These are phyloP conservation scores for Sporothrix sp. DNA, from an alignment of 2,329 filamentous ascomycete genomes.

Conservation along the genomic window DNA sequence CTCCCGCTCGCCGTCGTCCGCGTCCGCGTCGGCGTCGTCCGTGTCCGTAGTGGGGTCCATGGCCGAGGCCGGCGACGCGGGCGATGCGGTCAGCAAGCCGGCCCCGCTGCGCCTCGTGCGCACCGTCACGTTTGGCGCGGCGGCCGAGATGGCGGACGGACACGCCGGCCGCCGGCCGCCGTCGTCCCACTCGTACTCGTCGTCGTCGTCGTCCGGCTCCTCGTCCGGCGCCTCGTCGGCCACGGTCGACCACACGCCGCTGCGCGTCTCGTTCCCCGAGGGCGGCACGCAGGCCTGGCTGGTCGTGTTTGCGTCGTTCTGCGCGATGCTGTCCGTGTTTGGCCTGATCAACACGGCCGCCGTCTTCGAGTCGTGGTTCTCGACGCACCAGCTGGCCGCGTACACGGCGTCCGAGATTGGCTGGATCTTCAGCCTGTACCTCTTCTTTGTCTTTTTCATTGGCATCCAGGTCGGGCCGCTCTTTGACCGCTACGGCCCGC, in stretches of 20 bases:
- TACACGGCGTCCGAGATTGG: constrained; percentile 60
- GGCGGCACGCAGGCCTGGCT: constrained; percentile 64
- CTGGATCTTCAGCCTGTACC: constrained; percentile 80
- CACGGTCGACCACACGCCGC: constrained; percentile 8
- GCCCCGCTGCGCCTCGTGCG: constrained; percentile 9
- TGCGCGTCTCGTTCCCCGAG: constrained; percentile 52
- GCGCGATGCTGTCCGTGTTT: constrained; percentile 58
- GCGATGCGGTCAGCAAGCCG: not conserved
- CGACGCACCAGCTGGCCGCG: constrained; percentile 57
- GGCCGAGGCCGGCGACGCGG: not conserved
- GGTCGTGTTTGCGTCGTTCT: constrained; percentile 69
- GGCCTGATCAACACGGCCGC: constrained; percentile 68
- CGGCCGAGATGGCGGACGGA: not conserved
- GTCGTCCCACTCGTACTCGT: not conserved
- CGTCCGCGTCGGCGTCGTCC: constrained; percentile 10
- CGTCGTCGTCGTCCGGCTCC: not conserved
- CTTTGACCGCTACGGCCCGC: constrained; percentile 67
- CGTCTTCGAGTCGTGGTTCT: constrained; percentile 68
- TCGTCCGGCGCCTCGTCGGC: not conserved
- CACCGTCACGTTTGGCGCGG: constrained; percentile 6
- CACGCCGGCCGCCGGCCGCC: not conserved
- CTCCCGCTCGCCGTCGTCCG: not conserved
- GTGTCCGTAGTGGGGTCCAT: constrained; percentile 11
- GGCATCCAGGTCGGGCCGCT: constrained; percentile 74
- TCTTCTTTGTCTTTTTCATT: constrained; percentile 73